A percentile compares a stretch with the other conserved stretches of the same genome.
phyloP scores from a whole-genome alignment of 495 filamentous ascomycete genomes.

The Aspergillus olivimuriae region DNA sequence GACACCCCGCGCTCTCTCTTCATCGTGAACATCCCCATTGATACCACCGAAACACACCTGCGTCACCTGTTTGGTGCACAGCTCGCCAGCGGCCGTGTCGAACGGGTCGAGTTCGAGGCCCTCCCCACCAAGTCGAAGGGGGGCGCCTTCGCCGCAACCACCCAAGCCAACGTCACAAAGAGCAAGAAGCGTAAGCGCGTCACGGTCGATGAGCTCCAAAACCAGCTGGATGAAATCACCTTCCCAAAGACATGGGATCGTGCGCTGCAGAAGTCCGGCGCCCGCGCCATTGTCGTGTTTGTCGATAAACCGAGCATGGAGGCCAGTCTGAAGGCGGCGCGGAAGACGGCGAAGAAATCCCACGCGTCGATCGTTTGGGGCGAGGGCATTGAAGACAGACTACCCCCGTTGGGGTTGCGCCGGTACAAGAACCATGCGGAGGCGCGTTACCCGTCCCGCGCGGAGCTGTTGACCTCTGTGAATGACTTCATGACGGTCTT shows the following conservation, averaged over 20 bases:
- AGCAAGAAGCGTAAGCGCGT: slow-evolving; percentile 64
- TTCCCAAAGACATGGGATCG: slow-evolving; percentile 71
- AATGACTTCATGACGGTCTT: slow-evolving; percentile 79
- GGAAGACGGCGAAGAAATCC: slow-evolving; percentile 36
- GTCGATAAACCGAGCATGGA: slow-evolving; percentile 73
- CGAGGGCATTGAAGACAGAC: slow-evolving; percentile 46
- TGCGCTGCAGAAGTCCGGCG: slow-evolving; percentile 62
- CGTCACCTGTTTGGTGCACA: slow-evolving; percentile 64
- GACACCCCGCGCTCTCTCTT: slow-evolving; percentile 75
- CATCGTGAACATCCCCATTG: slow-evolving; percentile 78
- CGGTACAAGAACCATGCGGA: slow-evolving; percentile 58
- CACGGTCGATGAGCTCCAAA: slow-evolving; percentile 44
- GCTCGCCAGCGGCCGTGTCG: slow-evolving; percentile 68
- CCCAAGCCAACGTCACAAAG: slow-evolving; percentile 21
- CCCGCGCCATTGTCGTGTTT: slow-evolving; percentile 73
- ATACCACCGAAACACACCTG: slow-evolving; percentile 71
- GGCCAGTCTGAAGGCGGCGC: slow-evolving; percentile 66
- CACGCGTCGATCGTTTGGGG: slow-evolving; percentile 50
- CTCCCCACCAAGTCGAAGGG: slow-evolving; percentile 38
- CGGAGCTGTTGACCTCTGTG: slow-evolving; percentile 57
- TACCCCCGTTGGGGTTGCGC: slow-evolving; percentile 51
- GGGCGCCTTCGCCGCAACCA: slow-evolving; percentile 2
- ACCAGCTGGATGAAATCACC: slow-evolving; percentile 42
- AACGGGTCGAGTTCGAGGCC: slow-evolving; percentile 65
- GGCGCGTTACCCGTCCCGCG: slow-evolving; percentile 61